A percentile compares a stretch with the other conserved stretches of the same genome.
phyloP scores from a whole-genome alignment of 495 filamentous ascomycete genomes.

The Trichoderma asperelloides region DNA sequence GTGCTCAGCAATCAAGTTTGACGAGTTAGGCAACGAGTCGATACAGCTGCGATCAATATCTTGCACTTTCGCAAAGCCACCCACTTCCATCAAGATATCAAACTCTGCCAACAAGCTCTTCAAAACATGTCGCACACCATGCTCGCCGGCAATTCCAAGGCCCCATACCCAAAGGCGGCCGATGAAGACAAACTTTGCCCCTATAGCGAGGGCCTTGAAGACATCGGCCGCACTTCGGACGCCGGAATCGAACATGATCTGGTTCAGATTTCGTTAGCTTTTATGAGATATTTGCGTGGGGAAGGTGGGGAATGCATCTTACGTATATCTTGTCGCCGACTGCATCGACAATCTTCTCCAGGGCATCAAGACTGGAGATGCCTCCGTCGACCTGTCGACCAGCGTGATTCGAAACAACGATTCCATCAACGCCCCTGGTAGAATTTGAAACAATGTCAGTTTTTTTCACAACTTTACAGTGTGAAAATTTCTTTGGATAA shows the following conservation, averaged over 20 bases:
- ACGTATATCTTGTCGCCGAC: conserved; percentile 20
- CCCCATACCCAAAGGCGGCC: conserved; percentile 57
- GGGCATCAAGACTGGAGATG: conserved; percentile 51
- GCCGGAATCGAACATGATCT: conserved; percentile 51
- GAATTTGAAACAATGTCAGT: neutral
- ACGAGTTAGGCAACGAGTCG: conserved; percentile 21
- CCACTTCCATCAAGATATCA: conserved; percentile 58
- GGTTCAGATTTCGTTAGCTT: conserved; percentile 28
- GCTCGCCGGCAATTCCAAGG: conserved; percentile 49
- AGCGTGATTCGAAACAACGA: conserved; percentile 29
- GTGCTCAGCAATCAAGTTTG: neutral
- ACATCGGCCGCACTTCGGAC: conserved; percentile 49
- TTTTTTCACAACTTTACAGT: neutral
- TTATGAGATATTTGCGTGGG: conserved; percentile 19
- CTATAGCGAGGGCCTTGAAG: conserved; percentile 17
- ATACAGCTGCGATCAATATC: conserved; percentile 41
- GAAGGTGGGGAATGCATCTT: neutral
- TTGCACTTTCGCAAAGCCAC: conserved; percentile 46
- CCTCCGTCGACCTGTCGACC: conserved; percentile 57
- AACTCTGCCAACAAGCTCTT: conserved; percentile 57
- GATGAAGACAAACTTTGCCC: conserved; percentile 56
- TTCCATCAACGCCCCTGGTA: neutral
- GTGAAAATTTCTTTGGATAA: neutral
- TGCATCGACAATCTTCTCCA: conserved; percentile 51
- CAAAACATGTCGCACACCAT: conserved; percentile 55